phyloP scores from a whole-genome alignment of 192 early-diverging fungal genomes.

The Phlyctochytrium bullatum region DNA sequence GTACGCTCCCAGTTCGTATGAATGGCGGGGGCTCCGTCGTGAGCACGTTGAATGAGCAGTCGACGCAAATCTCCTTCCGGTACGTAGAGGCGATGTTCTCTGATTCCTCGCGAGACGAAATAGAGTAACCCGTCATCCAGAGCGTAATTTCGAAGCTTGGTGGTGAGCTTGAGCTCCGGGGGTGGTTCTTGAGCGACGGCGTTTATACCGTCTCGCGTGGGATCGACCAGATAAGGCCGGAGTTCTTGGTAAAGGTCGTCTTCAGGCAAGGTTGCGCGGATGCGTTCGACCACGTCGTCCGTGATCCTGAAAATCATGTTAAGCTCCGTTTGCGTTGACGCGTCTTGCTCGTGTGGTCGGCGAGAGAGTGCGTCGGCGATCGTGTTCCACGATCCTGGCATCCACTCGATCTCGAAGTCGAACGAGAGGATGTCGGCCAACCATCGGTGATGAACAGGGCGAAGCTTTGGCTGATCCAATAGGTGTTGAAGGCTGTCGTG shows the following conservation, averaged over 20 bases:
- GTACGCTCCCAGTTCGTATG: constrained; percentile 21
- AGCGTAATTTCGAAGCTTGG: background rate
- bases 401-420: constrained; percentile 27
- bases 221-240: constrained; percentile 2
- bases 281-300: background rate
- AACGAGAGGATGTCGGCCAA: constrained; percentile 6
- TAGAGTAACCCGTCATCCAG: too few relatives aligned
- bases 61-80: background rate
- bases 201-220: background rate
- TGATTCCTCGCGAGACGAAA: background rate
- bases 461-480: background rate
- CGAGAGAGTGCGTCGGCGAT: constrained; percentile 31
- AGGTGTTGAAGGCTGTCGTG: constrained; percentile 2
- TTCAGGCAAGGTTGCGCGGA: background rate
- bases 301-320: background rate
- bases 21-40: constrained; percentile 2
- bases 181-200: background rate
- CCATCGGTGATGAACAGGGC: constrained; percentile 1
- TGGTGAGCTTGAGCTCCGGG: background rate
- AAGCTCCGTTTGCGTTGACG: background rate
- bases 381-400: constrained; percentile 30
- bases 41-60: background rate
- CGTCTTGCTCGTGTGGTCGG: background rate
- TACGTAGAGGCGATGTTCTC: background rate
- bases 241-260: constrained; percentile 5